Conservation (phyloP, 345 rosid species). For the Abelmoschus esculentus region DNA sequence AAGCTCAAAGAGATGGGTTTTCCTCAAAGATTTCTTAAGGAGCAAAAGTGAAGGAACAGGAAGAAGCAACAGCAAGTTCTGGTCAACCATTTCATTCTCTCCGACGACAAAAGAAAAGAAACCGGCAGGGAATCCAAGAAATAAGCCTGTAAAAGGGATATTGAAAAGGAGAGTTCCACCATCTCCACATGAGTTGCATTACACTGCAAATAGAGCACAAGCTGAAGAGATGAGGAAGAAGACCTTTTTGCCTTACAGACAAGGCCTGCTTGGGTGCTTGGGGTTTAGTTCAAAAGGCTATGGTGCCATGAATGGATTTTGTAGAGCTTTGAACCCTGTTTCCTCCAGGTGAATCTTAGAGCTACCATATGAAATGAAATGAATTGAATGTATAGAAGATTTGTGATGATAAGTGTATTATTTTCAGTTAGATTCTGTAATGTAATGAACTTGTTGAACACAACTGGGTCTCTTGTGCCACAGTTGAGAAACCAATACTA, state of each 20-base stretch:
- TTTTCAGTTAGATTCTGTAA: no score
- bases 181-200: slow-evolving; percentile 90
- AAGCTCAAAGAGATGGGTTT: slow-evolving; percentile 92
- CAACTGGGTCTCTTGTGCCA: no score
- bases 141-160: slow-evolving; percentile 44
- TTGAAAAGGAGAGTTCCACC: slow-evolving; percentile 63
- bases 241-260: slow-evolving; percentile 87
- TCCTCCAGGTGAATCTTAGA: slow-evolving; percentile 49
- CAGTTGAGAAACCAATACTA: background rate
- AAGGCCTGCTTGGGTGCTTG: slow-evolving; percentile 89
- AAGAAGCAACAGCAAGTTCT: slow-evolving; percentile 66
- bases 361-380: no score
- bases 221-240: slow-evolving; percentile 97
- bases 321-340: slow-evolving; percentile 85
- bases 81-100: slow-evolving; percentile 60
- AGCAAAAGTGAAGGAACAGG: slow-evolving; percentile 81
- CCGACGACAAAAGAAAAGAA: slow-evolving; percentile 55
- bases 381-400: no score
- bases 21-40: slow-evolving; percentile 73
- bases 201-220: slow-evolving; percentile 82
- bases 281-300: slow-evolving; percentile 96
- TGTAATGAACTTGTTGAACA: no score
- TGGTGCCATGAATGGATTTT: slow-evolving; percentile 84
- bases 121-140: slow-evolving; percentile 15
- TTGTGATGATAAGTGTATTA: no score